These are phyloP conservation scores for Boletus tomentosulus DNA, from an alignment of 768 basidiomycete genomes.

Conservation along the genomic window DNA sequence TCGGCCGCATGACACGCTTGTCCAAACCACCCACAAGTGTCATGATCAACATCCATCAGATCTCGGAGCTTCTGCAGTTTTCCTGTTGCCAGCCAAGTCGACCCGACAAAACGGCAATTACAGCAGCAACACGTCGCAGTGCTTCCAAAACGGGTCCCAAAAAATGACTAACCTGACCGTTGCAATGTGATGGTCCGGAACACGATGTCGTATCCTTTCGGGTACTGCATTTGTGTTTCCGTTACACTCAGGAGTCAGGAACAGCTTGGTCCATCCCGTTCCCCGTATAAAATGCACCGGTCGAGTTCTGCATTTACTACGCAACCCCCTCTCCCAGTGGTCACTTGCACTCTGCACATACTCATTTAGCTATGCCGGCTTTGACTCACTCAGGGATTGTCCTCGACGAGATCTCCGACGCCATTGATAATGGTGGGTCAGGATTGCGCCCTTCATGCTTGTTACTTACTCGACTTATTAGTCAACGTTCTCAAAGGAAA, in stretches of 20 bases:
- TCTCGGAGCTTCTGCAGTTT: constrained; percentile 5
- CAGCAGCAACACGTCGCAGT: constrained; percentile 12
- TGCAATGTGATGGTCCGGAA: constrained; percentile 18
- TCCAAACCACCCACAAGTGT: constrained; percentile 4
- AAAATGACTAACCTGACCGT: constrained; percentile 8
- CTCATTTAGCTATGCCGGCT: constrained; percentile 22
- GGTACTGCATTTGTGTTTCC: constrained; percentile 9
- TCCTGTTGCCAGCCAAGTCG: constrained; percentile 4
- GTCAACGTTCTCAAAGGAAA: constrained; percentile 69
- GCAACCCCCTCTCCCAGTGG: not conserved
- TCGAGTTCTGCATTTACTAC: constrained; percentile 3
- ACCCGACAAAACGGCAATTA: constrained; percentile 6
- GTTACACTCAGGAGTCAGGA: constrained; percentile 6
- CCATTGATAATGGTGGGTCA: constrained; percentile 44
- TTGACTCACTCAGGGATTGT: constrained; percentile 24
- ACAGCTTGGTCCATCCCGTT: constrained; percentile 2
- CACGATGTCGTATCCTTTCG: constrained; percentile 20
- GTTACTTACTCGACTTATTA: constrained; percentile 20
- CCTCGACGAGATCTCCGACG: constrained; percentile 45
- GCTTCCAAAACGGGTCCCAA: constrained; percentile 14
- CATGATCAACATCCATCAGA: constrained; percentile 21
- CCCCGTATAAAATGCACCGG: constrained; percentile 18
- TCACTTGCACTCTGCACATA: not conserved
- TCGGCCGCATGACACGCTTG: constrained; percentile 10
- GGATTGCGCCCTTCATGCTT: not conserved